Conservation (phyloP, 352 stramenopile species). For the Globisporangium yorkense region DNA sequence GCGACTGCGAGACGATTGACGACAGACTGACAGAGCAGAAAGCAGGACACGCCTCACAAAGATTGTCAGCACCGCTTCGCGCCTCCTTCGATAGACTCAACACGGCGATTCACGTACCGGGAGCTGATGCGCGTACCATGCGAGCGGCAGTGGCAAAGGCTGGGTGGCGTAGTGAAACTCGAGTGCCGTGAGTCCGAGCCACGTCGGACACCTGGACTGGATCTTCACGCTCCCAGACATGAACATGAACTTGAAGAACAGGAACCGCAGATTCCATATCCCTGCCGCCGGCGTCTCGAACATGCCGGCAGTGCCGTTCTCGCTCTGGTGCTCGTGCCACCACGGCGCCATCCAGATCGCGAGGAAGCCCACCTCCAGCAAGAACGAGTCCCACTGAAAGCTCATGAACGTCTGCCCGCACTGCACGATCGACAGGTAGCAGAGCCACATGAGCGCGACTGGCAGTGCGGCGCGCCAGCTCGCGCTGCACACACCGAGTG, state of each 20-base stretch:
- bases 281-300: conserved; percentile 28
- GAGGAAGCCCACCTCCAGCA: conserved; percentile 83
- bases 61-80: too few relatives aligned
- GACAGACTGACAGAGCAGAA: conserved; percentile 31
- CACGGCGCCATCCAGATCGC: conserved; percentile 43
- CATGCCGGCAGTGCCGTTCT: background rate
- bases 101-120: conserved; percentile 28
- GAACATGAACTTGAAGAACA: conserved; percentile 94
- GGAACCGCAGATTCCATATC: conserved; percentile 74
- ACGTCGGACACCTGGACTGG: conserved; percentile 87
- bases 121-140: conserved; percentile 83
- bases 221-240: conserved; percentile 91
- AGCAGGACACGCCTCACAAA: background rate
- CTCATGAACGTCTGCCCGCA: conserved; percentile 85
- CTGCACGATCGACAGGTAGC: conserved; percentile 73
- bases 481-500: conserved; percentile 22
- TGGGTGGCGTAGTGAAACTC: conserved; percentile 92
- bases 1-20: conserved; percentile 76
- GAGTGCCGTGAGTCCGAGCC: conserved; percentile 84
- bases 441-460: conserved; percentile 40
- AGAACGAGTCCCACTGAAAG: conserved; percentile 92
- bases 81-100: background rate
- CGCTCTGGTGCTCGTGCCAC: conserved; percentile 10
- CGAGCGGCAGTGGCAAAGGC: conserved; percentile 69
- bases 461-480: conserved; percentile 28